Evolutionary conservation across 441 rosid genomes (phyloP).

Genomic region (Flueggea neowawraea): DNA sequence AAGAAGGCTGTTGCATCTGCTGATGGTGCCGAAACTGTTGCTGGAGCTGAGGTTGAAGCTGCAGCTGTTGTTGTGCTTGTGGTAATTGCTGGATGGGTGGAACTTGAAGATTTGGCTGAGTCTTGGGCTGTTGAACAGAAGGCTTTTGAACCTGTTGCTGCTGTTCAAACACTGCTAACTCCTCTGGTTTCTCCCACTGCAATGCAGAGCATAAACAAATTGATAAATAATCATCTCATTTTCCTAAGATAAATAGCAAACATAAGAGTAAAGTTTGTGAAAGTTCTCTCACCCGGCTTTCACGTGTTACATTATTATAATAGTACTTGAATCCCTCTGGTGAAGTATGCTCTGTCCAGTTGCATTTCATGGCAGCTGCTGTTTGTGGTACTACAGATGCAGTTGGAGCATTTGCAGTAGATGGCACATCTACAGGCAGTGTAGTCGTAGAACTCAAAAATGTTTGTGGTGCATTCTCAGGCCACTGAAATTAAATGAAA

Average conservation of each 20-base stretch:
- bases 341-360: slow-evolving; percentile 97
- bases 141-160: slow-evolving; percentile 55
- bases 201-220: slow-evolving; percentile 4
- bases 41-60: slow-evolving; percentile 47
- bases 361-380: slow-evolving; percentile 56
- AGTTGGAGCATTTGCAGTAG: slow-evolving; percentile 32
- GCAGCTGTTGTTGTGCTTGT: slow-evolving; percentile 55
- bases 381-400: slow-evolving; percentile 36
- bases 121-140: slow-evolving; percentile 50
- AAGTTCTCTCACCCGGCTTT: slow-evolving; percentile 75
- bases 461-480: slow-evolving; percentile 44
- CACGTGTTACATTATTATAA: slow-evolving; percentile 74
- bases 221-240: slow-evolving; percentile 12
- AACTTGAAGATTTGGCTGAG: slow-evolving; percentile 46
- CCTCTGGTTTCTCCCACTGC: slow-evolving; percentile 99
- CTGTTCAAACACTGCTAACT: slow-evolving; percentile 58
- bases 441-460: slow-evolving; percentile 40
- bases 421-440: slow-evolving; percentile 44
- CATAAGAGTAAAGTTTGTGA: slow-evolving; percentile 9
- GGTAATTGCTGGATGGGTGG: slow-evolving; percentile 51
- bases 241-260: slow-evolving; percentile 3
- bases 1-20: slow-evolving; percentile 52
- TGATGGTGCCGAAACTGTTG: slow-evolving; percentile 54
- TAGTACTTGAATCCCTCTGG: slow-evolving; percentile 98
- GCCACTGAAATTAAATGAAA: slow-evolving; percentile 45